Base-by-base conservation (phyloP, 306 rosid species). In the Cercis canadensis region DNA sequence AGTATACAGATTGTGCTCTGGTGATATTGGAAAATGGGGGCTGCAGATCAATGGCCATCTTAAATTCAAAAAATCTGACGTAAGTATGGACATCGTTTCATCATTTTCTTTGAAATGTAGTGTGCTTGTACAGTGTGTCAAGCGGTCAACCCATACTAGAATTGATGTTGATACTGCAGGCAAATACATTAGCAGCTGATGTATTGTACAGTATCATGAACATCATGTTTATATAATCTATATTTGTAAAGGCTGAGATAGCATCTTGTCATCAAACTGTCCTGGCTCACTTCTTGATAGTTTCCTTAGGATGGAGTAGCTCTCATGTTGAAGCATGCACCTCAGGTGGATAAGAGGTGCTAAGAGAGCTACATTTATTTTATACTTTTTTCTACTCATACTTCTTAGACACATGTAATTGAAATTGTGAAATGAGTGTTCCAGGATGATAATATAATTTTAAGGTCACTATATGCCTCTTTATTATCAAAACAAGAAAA, bases 11-110 rank as follows among this genome's bases (percentile, higher is more conserved):
- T 81, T 94, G 99, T 72, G 99, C 99, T 78, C 65, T 94, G 74
- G 95, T 91, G 57, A 80, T 94, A 83, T 79, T 94, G 87, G 99
- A 89, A 74, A 91, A 87, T 86, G 99, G 99, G 53, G 99, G 99
- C 75, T 86, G 92, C 79, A 86, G 85, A 84, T 94, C 99, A 61
- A 94, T 94, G 99, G 71, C 83, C 61, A 79, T 91, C 68, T 36
- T 80, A 72, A 90, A 94, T 76, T 84, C 99, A 40, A 92, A 94
- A 74, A 87, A 86, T 49, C 33, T 86, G 80, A 89, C 99, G 99
- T 94, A 81, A 86, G 99, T 88, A 63, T 18, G 59, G 11, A 19
- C 36, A 43, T 67, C 51, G 13, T 33, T 59, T 44, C 13, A 17
- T 32, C 14, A 59, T 5, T 51, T 58, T 45, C 50, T 33, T 49